Conservation (phyloP, 495 filamentous ascomycete species). For the Penicillium ochrochloron region DNA sequence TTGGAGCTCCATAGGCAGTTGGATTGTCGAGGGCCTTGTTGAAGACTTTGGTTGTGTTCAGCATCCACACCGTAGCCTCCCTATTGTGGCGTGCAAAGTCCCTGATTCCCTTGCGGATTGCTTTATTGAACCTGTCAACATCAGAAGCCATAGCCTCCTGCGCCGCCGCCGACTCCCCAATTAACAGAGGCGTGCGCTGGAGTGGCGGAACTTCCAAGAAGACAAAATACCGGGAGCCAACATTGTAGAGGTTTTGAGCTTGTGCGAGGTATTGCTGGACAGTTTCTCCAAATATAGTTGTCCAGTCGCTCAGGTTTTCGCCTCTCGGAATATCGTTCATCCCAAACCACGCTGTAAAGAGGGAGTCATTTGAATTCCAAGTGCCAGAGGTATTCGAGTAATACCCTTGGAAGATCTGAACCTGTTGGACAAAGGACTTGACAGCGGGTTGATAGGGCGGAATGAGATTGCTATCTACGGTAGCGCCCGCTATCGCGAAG, state of each 20-base stretch:
- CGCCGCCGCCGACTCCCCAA: background rate
- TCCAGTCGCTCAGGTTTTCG: background rate
- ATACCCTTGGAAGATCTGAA: background rate
- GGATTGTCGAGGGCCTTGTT: background rate
- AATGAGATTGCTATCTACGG: background rate
- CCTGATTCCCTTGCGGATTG: background rate
- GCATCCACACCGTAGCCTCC: background rate
- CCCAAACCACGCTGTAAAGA: background rate
- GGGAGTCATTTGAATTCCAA: background rate
- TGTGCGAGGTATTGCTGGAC: background rate
- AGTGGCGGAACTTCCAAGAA: background rate
- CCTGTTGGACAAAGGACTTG: background rate
- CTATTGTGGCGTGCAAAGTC: background rate
- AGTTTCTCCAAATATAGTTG: background rate
- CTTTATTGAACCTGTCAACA: background rate
- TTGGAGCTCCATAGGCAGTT: background rate
- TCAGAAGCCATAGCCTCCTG: background rate
- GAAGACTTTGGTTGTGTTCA: background rate
- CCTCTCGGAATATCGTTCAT: background rate
- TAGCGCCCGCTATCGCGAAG: background rate
- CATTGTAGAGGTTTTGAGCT: background rate
- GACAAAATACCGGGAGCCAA: background rate
- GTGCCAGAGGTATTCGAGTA: background rate
- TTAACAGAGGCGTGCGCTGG: background rate
- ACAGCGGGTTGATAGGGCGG: background rate